Percentiles rank a stretch among this genome's conserved stretches.
Evolutionary conservation across 805 yeast species (phyloP).

Genomic region (Wickerhamomyces rabaulensis): DNA sequence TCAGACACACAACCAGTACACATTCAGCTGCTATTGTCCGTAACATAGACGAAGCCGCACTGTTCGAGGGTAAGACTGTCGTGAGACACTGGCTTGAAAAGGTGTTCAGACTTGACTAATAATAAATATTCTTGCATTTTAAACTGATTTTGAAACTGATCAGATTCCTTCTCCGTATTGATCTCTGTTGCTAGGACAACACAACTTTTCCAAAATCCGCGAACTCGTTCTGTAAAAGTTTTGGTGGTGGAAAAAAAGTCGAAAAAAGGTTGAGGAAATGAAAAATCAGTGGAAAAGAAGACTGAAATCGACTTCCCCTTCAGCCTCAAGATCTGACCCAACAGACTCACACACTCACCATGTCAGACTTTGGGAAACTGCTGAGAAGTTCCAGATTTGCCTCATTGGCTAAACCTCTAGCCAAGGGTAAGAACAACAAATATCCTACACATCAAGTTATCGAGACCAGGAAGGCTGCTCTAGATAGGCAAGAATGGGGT

Average conservation of each 20-base stretch:
- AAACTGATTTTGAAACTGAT: too few relatives aligned
- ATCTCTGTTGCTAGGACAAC: neutral
- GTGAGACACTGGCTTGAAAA: slow-evolving; percentile 57
- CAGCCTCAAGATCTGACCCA: neutral
- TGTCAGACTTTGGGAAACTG: slow-evolving; percentile 25
- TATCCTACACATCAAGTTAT: slow-evolving; percentile 70
- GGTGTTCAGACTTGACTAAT: slow-evolving; percentile 25
- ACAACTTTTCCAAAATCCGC: neutral
- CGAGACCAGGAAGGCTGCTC: slow-evolving; percentile 60
- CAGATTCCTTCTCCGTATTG: neutral
- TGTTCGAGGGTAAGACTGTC: slow-evolving; percentile 66
- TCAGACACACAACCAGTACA: slow-evolving; percentile 58
- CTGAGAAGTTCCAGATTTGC: slow-evolving; percentile 29
- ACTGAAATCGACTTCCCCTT: neutral
- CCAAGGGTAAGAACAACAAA: slow-evolving; percentile 9
- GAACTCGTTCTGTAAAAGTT: neutral
- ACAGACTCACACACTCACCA: neutral
- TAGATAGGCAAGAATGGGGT: slow-evolving; percentile 70
- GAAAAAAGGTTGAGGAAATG: neutral
- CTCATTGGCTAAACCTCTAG: slow-evolving; percentile 27
- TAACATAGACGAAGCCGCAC: slow-evolving; percentile 42
- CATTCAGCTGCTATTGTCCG: slow-evolving; percentile 84
- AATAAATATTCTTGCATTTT: neutral
- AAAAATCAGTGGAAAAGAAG: neutral
- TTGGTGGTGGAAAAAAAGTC: neutral